These are phyloP conservation scores for Drosera capensis DNA, from an alignment of 148 eudicot species.

Conservation along the genomic window DNA sequence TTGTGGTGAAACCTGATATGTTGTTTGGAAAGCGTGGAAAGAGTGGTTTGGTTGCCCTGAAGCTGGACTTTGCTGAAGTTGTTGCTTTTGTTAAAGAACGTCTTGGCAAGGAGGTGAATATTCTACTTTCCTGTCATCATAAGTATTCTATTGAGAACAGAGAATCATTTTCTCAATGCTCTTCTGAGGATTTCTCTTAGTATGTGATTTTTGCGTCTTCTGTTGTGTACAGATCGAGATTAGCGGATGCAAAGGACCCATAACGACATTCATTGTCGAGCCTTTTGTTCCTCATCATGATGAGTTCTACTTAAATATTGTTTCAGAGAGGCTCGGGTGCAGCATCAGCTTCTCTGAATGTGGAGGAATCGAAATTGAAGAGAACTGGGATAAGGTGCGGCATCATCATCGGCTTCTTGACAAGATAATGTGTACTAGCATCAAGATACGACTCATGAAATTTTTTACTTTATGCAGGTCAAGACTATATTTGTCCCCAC, in stretches of 20 bases:
- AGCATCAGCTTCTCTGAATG: conserved; percentile 95
- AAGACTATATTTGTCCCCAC: conserved; percentile 80
- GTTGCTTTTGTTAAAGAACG: conserved; percentile 76
- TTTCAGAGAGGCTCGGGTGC: conserved; percentile 87
- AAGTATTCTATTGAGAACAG: too few relatives aligned
- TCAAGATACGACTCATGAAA: background rate
- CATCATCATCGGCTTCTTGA: background rate
- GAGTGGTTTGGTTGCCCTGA: conserved; percentile 93
- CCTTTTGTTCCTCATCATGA: conserved; percentile 90
- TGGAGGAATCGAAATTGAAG: conserved; percentile 98
- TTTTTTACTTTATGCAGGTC: conserved; percentile 40
- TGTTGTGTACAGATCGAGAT: conserved; percentile 53
- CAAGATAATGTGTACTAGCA: background rate
- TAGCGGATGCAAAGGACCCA: conserved; percentile 97
- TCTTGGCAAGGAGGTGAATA: conserved; percentile 87
- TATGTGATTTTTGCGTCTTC: background rate
- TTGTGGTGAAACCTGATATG: conserved; percentile 98
- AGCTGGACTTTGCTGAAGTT: conserved; percentile 80
- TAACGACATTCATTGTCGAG: conserved; percentile 89
- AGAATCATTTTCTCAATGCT: background rate
- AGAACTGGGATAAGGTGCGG: conserved; percentile 97
- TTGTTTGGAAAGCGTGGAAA: conserved; percentile 97
- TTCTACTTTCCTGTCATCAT: too few relatives aligned
- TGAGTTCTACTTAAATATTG: conserved; percentile 80
- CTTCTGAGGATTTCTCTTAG: background rate